Evolutionary conservation across 805 yeast species (phyloP).

Genomic region (Ogataea salicorniae): DNA sequence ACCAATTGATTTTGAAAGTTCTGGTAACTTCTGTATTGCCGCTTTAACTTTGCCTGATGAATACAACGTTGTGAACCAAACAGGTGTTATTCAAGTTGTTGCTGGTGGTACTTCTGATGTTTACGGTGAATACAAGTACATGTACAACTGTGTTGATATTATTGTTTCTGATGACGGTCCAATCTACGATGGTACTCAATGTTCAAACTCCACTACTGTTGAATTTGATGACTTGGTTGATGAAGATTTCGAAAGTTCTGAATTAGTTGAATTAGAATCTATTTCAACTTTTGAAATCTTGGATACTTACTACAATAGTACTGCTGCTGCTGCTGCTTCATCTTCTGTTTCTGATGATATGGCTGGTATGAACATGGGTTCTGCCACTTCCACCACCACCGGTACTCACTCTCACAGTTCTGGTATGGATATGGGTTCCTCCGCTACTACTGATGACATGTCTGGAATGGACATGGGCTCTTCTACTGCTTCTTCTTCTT

Average conservation of each 20-base stretch:
- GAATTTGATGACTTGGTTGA: constrained; percentile 7
- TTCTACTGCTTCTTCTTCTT: neutral
- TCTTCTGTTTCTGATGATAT: constrained; percentile 3
- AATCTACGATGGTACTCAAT: constrained; percentile 21
- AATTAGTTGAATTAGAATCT: constrained; percentile 3
- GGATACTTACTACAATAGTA: constrained; percentile 6
- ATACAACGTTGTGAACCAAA: constrained; percentile 16
- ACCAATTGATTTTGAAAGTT: constrained; percentile 17
- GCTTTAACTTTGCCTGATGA: constrained; percentile 22
- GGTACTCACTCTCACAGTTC: neutral
- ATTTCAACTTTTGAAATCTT: constrained; percentile 3
- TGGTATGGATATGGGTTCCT: constrained; percentile 16
- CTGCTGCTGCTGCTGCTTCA: constrained; percentile 4
- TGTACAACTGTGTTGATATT: constrained; percentile 30
- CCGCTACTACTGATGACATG: constrained; percentile 10
- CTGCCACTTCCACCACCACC: neutral
- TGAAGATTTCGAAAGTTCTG: neutral
- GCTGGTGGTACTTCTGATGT: constrained; percentile 16
- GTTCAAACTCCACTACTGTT: constrained; percentile 20
- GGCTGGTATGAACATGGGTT: constrained; percentile 18
- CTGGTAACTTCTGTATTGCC: constrained; percentile 28
- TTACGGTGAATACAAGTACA: constrained; percentile 17
- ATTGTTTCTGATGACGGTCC: constrained; percentile 24
- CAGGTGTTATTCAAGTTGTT: constrained; percentile 28
- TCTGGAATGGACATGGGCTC: constrained; percentile 6